Evolutionary conservation across 129 eudicot genomes (phyloP).

Genomic region (Flaveria ramosissima): DNA sequence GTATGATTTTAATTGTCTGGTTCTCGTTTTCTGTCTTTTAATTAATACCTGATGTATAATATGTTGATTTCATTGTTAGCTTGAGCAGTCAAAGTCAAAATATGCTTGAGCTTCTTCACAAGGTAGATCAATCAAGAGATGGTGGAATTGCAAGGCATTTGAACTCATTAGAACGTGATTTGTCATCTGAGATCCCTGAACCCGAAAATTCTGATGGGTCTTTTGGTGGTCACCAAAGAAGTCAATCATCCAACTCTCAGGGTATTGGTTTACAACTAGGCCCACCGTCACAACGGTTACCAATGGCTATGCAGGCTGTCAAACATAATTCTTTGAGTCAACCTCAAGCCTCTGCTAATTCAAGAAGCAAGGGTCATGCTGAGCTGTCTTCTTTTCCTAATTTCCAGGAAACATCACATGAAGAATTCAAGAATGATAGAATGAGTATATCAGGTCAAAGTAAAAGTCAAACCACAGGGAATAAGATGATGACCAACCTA

Average conservation of each 20-base stretch:
- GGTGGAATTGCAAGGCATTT: constrained; percentile 38
- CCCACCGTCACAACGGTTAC: constrained; percentile 70
- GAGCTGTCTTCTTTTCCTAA: constrained; percentile 43
- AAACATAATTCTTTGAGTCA: constrained; percentile 36
- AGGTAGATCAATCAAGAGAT: constrained; percentile 77
- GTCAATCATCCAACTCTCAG: constrained; percentile 68
- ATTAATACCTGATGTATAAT: background rate
- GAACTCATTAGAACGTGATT: constrained; percentile 45
- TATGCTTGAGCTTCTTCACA: constrained; percentile 90
- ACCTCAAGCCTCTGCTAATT: constrained; percentile 40
- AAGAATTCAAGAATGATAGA: constrained; percentile 40
- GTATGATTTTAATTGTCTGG: constrained; percentile 30
- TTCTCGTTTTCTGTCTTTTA: background rate
- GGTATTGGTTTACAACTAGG: constrained; percentile 88
- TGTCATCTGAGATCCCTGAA: constrained; percentile 55
- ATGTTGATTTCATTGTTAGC: constrained; percentile 22
- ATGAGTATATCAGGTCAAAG: constrained; percentile 38
- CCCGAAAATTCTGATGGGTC: constrained; percentile 65
- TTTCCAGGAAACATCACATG: constrained; percentile 40
- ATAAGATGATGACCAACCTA: constrained; percentile 42
- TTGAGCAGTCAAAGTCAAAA: constrained; percentile 56
- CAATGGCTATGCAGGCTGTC: constrained; percentile 35
- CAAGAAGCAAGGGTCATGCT: constrained; percentile 46
- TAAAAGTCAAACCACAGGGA: constrained; percentile 34
- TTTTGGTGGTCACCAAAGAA: constrained; percentile 53